These are phyloP conservation scores for Cajanus cajan DNA, from an alignment of 306 rosid genomes.

Conservation along the genomic window DNA sequence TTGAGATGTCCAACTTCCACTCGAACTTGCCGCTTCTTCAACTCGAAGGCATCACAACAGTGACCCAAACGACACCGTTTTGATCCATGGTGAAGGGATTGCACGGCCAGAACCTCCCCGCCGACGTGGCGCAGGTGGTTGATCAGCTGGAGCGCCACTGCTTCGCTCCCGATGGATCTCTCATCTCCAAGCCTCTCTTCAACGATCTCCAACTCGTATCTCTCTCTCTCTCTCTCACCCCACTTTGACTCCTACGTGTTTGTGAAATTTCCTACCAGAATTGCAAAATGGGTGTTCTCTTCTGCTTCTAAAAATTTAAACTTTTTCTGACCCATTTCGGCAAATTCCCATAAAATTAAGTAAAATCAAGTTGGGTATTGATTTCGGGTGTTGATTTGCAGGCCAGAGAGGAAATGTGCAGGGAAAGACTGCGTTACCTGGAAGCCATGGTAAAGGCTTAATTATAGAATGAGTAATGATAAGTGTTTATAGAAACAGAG, in stretches of 20 bases:
- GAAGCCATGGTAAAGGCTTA: conserved; percentile 71
- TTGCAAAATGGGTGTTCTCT: conserved; percentile 2
- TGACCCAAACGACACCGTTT: conserved; percentile 31
- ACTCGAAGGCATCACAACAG: not conserved
- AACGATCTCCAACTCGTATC: conserved; percentile 76
- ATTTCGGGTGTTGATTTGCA: conserved; percentile 39
- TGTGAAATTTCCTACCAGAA: conserved; percentile 10
- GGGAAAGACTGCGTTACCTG: conserved; percentile 81
- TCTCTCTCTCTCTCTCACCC: conserved; percentile 19
- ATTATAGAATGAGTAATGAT: not conserved
- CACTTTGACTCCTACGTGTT: conserved; percentile 8
- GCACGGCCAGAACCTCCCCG: conserved; percentile 67
- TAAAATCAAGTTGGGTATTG: not conserved
- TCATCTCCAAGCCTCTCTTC: conserved; percentile 75
- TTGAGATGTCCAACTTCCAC: not conserved
- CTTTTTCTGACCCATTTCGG: conserved; percentile 5
- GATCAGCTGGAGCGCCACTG: conserved; percentile 95
- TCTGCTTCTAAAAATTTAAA: not conserved
- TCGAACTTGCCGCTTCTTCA: not conserved
- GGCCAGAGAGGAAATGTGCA: conserved; percentile 98
- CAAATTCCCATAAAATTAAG: not conserved
- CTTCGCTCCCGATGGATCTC: conserved; percentile 90
- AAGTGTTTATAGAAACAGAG: not conserved
- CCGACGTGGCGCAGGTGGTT: conserved; percentile 70
- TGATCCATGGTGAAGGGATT: conserved; percentile 65